These are phyloP conservation scores for Dalbergia cultrata DNA, from an alignment of 306 rosid species.

Conservation along the genomic window DNA sequence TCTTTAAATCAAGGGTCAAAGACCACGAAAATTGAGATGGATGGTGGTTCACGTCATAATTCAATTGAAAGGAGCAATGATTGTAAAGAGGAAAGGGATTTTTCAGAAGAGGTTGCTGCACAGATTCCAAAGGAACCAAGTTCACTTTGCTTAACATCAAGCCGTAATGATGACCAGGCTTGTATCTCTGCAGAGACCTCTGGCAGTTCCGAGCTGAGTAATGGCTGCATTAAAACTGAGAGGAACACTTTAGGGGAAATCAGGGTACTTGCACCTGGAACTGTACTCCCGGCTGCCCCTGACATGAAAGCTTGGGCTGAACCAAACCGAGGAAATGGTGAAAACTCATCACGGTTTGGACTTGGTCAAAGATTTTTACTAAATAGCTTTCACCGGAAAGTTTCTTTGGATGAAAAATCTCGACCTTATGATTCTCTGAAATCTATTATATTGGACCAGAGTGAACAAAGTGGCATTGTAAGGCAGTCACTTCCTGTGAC, in stretches of 20 bases:
- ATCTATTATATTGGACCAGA: slow-evolving; percentile 62
- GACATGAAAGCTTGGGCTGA: slow-evolving; percentile 55
- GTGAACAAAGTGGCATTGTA: slow-evolving; percentile 45
- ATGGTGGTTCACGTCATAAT: slow-evolving; percentile 46
- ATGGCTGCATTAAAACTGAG: slow-evolving; percentile 49
- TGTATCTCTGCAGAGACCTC: slow-evolving; percentile 42
- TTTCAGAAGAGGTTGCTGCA: slow-evolving; percentile 44
- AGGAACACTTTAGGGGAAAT: slow-evolving; percentile 43
- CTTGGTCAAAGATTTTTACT: slow-evolving; percentile 73
- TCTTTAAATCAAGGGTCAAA: slow-evolving; percentile 53
- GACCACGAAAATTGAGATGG: slow-evolving; percentile 47
- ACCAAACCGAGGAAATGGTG: slow-evolving; percentile 53
- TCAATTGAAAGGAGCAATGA: slow-evolving; percentile 51
- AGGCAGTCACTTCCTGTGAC: slow-evolving; percentile 52
- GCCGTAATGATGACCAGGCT: slow-evolving; percentile 51
- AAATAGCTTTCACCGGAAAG: slow-evolving; percentile 72
- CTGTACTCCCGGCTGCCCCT: slow-evolving; percentile 47
- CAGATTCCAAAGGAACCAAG: slow-evolving; percentile 50
- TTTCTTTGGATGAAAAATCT: slow-evolving; percentile 62
- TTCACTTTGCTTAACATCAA: slow-evolving; percentile 49
- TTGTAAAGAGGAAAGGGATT: slow-evolving; percentile 43
- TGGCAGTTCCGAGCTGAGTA: slow-evolving; percentile 41
- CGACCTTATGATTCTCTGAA: slow-evolving; percentile 55
- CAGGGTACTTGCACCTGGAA: slow-evolving; percentile 51
- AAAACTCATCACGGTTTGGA: slow-evolving; percentile 71